phyloP scores from a whole-genome alignment of 208 protist species.

The Borovskyia barvae region DNA sequence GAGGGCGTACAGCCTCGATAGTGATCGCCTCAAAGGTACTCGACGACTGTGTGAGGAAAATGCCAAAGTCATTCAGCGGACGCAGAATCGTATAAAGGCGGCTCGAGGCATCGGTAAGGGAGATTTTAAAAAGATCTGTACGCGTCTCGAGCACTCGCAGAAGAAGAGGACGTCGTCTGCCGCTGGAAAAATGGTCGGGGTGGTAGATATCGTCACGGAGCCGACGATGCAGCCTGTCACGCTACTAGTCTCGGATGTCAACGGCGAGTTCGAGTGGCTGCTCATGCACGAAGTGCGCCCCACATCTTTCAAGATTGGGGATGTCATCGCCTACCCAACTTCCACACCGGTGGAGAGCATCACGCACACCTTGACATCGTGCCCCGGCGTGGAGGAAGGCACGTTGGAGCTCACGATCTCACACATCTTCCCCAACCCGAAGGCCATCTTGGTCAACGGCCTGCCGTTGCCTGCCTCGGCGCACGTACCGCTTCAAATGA shows the following conservation, averaged over 20 bases:
- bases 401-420: slow-evolving; percentile 29
- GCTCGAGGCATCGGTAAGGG: slow-evolving; percentile 45
- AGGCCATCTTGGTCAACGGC: slow-evolving; percentile 59
- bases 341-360: slow-evolving; percentile 29
- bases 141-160: slow-evolving; percentile 37
- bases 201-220: slow-evolving; percentile 72
- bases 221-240: slow-evolving; percentile 63
- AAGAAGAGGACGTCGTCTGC: slow-evolving; percentile 30
- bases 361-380: slow-evolving; percentile 40
- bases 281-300: slow-evolving; percentile 59
- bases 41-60: slow-evolving; percentile 46
- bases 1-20: slow-evolving; percentile 54
- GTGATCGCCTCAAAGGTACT: slow-evolving; percentile 48
- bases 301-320: slow-evolving; percentile 56
- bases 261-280: slow-evolving; percentile 45
- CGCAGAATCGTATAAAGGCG: slow-evolving; percentile 42
- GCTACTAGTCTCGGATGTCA: slow-evolving; percentile 45
- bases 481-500: slow-evolving; percentile 55
- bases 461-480: slow-evolving; percentile 39
- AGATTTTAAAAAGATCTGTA: slow-evolving; percentile 51
- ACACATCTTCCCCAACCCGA: slow-evolving; percentile 48
- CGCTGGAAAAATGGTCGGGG: slow-evolving; percentile 32
- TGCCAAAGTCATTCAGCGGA: slow-evolving; percentile 36
- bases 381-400: slow-evolving; percentile 36
- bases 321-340: slow-evolving; percentile 42